phyloP scores from a whole-genome alignment of 306 rosid genomes.

The Cucurbita argyrosperma region DNA sequence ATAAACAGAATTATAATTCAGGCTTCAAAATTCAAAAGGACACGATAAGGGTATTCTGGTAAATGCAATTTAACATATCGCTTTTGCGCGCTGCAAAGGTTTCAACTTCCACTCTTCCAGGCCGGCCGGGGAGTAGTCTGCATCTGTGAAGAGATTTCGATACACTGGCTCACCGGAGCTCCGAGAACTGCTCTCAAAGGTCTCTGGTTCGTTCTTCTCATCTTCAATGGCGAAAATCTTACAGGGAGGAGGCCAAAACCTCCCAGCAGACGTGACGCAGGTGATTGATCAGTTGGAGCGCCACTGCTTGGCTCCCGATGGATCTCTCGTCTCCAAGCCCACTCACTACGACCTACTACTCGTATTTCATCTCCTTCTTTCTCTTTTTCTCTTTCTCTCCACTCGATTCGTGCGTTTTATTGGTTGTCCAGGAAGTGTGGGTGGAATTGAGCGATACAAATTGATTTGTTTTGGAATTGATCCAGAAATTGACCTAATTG shows the following conservation, averaged over 20 bases:
- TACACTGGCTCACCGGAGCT: not conserved
- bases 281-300: constrained; percentile 84
- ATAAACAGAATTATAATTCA: no score
- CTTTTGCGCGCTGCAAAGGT: not conserved
- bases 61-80: not conserved
- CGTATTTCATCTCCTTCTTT: constrained; percentile 24
- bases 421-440: constrained; percentile 7
- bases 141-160: not conserved
- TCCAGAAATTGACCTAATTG: not conserved
- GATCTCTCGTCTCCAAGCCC: constrained; percentile 77
- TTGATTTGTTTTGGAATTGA: not conserved
- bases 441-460: not conserved
- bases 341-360: constrained; percentile 62
- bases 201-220: constrained; percentile 11
- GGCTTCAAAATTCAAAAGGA: not conserved
- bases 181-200: constrained; percentile 6
- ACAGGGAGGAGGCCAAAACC: constrained; percentile 40
- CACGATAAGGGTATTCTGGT: not conserved
- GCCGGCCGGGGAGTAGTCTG: not conserved
- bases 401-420: not conserved
- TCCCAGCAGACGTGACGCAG: constrained; percentile 55
- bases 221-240: constrained; percentile 52
- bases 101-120: not conserved
- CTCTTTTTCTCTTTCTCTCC: not conserved
- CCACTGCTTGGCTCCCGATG: constrained; percentile 85